These are phyloP conservation scores for Claviceps fusiformis DNA, from an alignment of 2,329 filamentous ascomycete species.

Conservation along the genomic window DNA sequence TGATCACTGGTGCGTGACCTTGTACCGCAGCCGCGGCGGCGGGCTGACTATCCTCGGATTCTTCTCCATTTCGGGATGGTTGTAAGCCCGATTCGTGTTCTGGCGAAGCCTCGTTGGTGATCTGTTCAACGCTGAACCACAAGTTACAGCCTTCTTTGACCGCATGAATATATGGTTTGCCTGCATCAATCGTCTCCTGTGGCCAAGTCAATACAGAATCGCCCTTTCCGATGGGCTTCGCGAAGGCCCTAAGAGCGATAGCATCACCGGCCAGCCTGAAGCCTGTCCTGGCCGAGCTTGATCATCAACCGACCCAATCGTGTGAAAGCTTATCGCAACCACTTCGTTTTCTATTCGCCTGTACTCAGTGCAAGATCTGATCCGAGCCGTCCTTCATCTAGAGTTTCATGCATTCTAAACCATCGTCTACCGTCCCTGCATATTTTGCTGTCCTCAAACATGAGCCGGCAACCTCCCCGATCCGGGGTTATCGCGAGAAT, in stretches of 20 bases:
- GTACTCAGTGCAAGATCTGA: constrained; percentile 51
- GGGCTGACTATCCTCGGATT: constrained; percentile 60
- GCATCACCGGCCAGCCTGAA: constrained; percentile 60
- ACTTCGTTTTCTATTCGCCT: constrained; percentile 64
- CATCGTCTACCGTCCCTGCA: constrained; percentile 76
- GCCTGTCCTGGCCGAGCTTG: constrained; percentile 65
- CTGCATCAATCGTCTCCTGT: constrained; percentile 71
- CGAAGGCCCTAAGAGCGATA: constrained; percentile 67
- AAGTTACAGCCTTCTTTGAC: constrained; percentile 69
- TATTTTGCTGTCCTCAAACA: constrained; percentile 68
- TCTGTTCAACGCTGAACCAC: constrained; percentile 58
- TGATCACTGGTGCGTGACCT: constrained; percentile 71
- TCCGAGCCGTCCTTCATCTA: constrained; percentile 66
- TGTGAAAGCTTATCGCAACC: constrained; percentile 64
- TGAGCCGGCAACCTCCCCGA: constrained; percentile 58
- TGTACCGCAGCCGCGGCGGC: constrained; percentile 44
- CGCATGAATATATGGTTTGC: constrained; percentile 78
- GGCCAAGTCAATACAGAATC: constrained; percentile 61
- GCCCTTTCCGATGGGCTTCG: constrained; percentile 65
- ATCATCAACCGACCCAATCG: constrained; percentile 75
- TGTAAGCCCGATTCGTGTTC: constrained; percentile 56
- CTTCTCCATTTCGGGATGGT: constrained; percentile 70
- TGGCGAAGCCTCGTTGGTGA: constrained; percentile 52
- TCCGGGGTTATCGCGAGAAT: constrained; percentile 60
- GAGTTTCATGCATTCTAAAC: constrained; percentile 77